These are phyloP conservation scores for Diaporthe capsici DNA, from an alignment of 2,329 filamentous ascomycete genomes.

Conservation along the genomic window DNA sequence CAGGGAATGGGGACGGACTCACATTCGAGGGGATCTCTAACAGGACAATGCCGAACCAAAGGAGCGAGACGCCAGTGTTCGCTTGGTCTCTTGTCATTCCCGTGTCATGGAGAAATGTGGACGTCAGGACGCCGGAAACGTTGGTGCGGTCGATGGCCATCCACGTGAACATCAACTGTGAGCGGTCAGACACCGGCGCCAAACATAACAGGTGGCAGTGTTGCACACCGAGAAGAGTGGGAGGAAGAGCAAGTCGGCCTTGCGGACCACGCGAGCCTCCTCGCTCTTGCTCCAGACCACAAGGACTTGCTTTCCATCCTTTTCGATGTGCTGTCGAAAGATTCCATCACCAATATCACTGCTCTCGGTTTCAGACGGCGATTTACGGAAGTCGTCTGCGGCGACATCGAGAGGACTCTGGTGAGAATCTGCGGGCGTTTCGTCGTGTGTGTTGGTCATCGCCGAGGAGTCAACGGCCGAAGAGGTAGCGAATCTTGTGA, in stretches of 20 bases:
- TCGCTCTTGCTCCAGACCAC: background rate
- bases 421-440: background rate
- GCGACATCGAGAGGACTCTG: background rate
- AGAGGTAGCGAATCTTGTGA: background rate
- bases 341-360: background rate
- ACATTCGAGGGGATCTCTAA: background rate
- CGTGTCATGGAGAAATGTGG: background rate
- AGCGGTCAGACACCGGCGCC: background rate
- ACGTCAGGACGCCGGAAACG: background rate
- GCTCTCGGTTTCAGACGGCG: background rate
- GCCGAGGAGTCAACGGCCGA: background rate
- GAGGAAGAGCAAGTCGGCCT: background rate
- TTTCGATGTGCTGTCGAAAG: background rate
- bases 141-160: background rate
- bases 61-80: background rate
- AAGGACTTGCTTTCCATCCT: background rate
- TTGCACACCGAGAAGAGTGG: background rate
- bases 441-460: background rate
- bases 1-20: background rate
- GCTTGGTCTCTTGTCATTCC: background rate
- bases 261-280: background rate
- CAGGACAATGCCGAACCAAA: background rate
- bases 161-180: slow-evolving; percentile 1
- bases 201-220: accelerated
- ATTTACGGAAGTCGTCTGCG: background rate